phyloP scores from a whole-genome alignment of 495 filamentous ascomycete genomes.

The Arthonia radiata region DNA sequence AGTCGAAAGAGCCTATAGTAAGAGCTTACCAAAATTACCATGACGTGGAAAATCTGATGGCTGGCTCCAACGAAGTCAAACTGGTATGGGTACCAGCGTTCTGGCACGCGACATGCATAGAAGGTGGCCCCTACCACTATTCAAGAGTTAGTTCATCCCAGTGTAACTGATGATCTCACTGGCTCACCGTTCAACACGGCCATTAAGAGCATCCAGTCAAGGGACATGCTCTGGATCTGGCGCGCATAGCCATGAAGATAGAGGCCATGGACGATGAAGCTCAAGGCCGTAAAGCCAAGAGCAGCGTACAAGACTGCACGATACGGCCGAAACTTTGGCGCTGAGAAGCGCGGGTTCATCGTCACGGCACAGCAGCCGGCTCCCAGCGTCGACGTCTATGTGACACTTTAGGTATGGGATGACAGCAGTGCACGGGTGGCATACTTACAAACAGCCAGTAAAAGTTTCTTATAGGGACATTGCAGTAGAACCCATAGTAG shows the following conservation, averaged over 20 bases:
- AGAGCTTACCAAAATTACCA: conserved; percentile 22
- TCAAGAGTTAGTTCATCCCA: no score
- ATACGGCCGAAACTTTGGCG: conserved; percentile 13
- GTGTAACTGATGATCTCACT: no score
- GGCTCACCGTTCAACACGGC: conserved; percentile 17
- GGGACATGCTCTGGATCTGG: conserved; percentile 18
- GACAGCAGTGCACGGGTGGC: no score
- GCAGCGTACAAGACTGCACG: conserved; percentile 18
- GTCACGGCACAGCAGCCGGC: conserved; percentile 14
- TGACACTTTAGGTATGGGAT: no score
- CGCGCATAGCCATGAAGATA: conserved; percentile 14
- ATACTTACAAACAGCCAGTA: conserved; percentile 17
- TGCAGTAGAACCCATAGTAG: conserved; percentile 25
- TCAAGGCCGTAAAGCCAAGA: conserved; percentile 18
- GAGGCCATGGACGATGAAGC: conserved; percentile 20
- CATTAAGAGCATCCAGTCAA: conserved; percentile 18
- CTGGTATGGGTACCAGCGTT: conserved; percentile 18
- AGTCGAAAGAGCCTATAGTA: no score
- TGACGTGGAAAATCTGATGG: conserved; percentile 28
- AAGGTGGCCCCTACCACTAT: no score
- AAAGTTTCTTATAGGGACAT: conserved; percentile 8
- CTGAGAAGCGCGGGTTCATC: conserved; percentile 14
- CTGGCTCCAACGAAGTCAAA: conserved; percentile 25
- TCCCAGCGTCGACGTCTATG: no score
- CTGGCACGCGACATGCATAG: conserved; percentile 22